phyloP scores from a whole-genome alignment of 1,284 basidiomycete species.

The Ustilago hordei region DNA sequence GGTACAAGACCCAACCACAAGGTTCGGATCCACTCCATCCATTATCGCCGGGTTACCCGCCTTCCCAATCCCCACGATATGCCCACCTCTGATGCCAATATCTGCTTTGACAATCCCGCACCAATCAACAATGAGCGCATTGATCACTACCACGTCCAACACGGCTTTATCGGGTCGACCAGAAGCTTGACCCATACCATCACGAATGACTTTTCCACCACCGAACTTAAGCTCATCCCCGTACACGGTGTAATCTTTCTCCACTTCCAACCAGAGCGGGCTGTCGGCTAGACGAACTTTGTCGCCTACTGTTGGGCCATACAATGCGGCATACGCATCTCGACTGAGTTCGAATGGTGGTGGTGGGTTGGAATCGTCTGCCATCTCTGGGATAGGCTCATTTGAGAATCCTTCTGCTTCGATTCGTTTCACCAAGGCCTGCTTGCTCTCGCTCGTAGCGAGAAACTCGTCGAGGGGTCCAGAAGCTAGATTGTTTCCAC shows the following conservation, averaged over 20 bases:
- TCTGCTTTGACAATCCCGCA: conserved; percentile 98
- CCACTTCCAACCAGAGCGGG: conserved; percentile 90
- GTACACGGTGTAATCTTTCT: conserved; percentile 84
- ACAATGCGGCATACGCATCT: conserved; percentile 61
- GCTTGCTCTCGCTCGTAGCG: conserved; percentile 16
- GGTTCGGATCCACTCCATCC: conserved; percentile 80
- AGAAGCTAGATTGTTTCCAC: conserved; percentile 79
- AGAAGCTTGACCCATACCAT: conserved; percentile 81
- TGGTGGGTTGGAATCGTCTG: conserved; percentile 22
- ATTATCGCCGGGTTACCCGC: conserved; percentile 96
- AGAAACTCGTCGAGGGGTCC: conserved; percentile 47
- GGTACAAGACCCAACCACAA: conserved; percentile 71
- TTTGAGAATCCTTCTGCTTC: conserved; percentile 51
- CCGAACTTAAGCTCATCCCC: conserved; percentile 96
- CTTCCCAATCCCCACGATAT: conserved; percentile 90
- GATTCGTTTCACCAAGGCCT: conserved; percentile 39
- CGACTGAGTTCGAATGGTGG: conserved; percentile 52
- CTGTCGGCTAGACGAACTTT: conserved; percentile 89
- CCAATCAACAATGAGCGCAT: conserved; percentile 94
- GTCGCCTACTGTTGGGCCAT: conserved; percentile 91
- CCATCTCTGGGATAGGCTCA: conserved; percentile 33
- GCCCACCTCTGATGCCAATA: conserved; percentile 88
- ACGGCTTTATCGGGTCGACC: conserved; percentile 78
- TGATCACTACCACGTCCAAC: conserved; percentile 93
- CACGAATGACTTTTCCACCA: conserved; percentile 74